Base-by-base conservation (phyloP, 257 asterid genomes). In the Solanum chiquidenum region DNA sequence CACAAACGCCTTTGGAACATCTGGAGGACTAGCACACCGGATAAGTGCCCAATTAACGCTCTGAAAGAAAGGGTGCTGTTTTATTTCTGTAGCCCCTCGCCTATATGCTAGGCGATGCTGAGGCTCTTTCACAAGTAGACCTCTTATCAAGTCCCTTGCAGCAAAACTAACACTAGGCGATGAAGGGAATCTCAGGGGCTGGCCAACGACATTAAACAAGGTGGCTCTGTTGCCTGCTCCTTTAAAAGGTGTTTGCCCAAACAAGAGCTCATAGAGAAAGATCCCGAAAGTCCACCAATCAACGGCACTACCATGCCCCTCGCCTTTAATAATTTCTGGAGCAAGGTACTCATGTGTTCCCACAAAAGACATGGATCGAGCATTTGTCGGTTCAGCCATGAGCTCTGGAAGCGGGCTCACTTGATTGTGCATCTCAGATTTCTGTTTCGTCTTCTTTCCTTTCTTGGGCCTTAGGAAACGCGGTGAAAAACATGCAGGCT, bases 231-330 rank as follows among this genome's bases (percentile, higher is more conserved):
- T 93, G 73, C 94, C 95, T 29, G 90, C 88, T 40, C 96, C 96
- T 89, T 93, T 93, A 85, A 93, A 93, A 27, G 96, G 96, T 18
- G 96, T 93, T 46, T 88, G 90, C 60, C 96, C 96, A 42, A 92
- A 93, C 89, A 93, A 89, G 14, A 93, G 94, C 89, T 93, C 96
- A 10, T 92, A 92, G 16, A 93, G 91, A 88, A 93, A 93, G 29
- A 93, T 90, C 68, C 96, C 96, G 25, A 93, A 92, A 21, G 94
- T 93, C 96, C 96, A 93, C 96, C 96, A 93, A 87, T 93, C 96
- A 52, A 93, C 96, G 12, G 96, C 96, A 83, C 96, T 93, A 29
- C 96, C 96, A 58, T 93, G 96, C 44, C 96, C 96, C 91, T 92
- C 96, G 0, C 96, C 96, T 90, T 93, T 93, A 83, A 93, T 88